phyloP scores from a whole-genome alignment of 768 basidiomycete genomes.

The Suillus lakei region DNA sequence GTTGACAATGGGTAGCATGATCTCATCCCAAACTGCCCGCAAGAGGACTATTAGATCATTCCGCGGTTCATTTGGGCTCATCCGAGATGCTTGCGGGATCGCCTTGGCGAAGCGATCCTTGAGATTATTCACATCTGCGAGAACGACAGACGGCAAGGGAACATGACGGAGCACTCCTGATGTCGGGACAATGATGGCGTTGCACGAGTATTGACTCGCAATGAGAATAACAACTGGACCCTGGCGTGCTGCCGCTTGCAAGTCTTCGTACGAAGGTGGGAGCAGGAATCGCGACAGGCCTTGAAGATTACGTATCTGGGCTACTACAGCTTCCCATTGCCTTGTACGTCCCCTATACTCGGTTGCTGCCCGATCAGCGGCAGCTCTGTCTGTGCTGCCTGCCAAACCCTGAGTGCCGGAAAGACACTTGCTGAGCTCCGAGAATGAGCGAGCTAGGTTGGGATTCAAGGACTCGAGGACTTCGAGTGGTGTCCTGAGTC shows the following conservation, averaged over 20 bases:
- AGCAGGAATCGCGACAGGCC: slow-evolving; percentile 22
- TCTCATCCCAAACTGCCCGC: slow-evolving; percentile 1
- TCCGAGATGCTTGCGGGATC: slow-evolving; percentile 11
- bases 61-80: slow-evolving; percentile 20
- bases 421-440: slow-evolving; percentile 12
- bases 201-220: slow-evolving; percentile 17
- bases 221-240: slow-evolving; percentile 25
- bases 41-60: slow-evolving; percentile 6
- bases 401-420: not conserved
- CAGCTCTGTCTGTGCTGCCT: not conserved
- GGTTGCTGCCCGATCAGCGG: slow-evolving; percentile 2
- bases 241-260: slow-evolving; percentile 17
- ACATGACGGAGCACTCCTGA: slow-evolving; percentile 10
- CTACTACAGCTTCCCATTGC: slow-evolving; percentile 9
- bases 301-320: slow-evolving; percentile 13
- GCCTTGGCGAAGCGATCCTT: slow-evolving; percentile 8
- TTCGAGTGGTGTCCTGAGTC: slow-evolving; percentile 30
- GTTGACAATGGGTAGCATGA: slow-evolving; percentile 2
- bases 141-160: slow-evolving; percentile 19
- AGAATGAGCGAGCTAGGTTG: slow-evolving; percentile 12
- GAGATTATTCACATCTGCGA: slow-evolving; percentile 19
- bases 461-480: slow-evolving; percentile 14
- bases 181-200: slow-evolving; percentile 16
- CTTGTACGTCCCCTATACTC: slow-evolving; percentile 16
- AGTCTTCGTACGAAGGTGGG: slow-evolving; percentile 17